Conservation (phyloP, 2,329 filamentous ascomycete species). For the Epichloe baconii region DNA sequence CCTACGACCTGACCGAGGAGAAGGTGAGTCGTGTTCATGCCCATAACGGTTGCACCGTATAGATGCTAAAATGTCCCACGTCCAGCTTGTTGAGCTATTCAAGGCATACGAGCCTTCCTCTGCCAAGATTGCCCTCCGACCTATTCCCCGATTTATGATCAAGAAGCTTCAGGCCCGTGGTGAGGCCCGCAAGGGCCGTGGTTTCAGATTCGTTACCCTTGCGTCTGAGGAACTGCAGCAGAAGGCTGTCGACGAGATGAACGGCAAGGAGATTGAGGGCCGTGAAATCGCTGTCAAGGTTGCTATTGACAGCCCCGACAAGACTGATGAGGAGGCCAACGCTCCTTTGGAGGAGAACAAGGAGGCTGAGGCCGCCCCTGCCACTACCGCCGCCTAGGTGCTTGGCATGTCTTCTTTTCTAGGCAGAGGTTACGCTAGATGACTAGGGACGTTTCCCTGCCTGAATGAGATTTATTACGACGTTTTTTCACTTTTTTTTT, state of each 20-base stretch:
- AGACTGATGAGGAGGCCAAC: conserved; percentile 76
- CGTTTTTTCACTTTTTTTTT: conserved; percentile 14
- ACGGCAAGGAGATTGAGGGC: conserved; percentile 97
- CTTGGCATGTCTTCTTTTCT: background rate
- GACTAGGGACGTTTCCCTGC: conserved; percentile 13
- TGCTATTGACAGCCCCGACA: conserved; percentile 97
- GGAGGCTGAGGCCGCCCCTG: conserved; percentile 20
- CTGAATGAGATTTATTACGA: conserved; percentile 23
- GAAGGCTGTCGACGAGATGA: conserved; percentile 97
- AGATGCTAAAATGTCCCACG: background rate
- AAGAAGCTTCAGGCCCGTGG: conserved; percentile 99
- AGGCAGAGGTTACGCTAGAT: conserved; percentile 12
- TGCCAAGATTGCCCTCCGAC: conserved; percentile 96
- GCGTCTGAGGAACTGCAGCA: conserved; percentile 91
- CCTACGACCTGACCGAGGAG: conserved; percentile 95
- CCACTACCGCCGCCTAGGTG: conserved; percentile 20
- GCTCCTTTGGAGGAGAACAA: conserved; percentile 32
- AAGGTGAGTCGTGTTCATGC: conserved; percentile 48
- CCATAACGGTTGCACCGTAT: background rate
- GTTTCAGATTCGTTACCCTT: conserved; percentile 95
- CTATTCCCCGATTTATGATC: conserved; percentile 99
- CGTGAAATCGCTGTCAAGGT: conserved; percentile 99
- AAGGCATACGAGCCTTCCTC: conserved; percentile 80
- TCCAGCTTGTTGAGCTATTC: conserved; percentile 96
- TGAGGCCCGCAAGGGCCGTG: conserved; percentile 96